phyloP scores from a whole-genome alignment of 1,284 basidiomycete species.

The Phaffia rhodozyma region DNA sequence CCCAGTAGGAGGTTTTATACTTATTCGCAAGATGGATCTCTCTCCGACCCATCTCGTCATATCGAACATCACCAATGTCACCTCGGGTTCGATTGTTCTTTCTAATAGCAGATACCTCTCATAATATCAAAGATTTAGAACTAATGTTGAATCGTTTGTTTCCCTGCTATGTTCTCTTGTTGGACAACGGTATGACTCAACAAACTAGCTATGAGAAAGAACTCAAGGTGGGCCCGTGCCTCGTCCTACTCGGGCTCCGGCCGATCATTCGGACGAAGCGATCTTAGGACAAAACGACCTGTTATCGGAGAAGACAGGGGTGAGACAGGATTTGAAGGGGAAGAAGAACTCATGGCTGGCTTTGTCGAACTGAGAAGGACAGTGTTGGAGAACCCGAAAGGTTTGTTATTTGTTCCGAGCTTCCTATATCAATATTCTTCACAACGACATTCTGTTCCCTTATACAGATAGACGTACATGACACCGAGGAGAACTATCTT shows the following conservation, averaged over 20 bases:
- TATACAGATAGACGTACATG: background rate
- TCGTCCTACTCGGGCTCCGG: constrained; percentile 44
- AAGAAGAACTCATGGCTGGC: constrained; percentile 72
- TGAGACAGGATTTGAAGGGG: constrained; percentile 44
- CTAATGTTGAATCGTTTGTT: no score
- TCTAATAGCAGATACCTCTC: no score
- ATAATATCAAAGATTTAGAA: no score
- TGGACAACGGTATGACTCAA: no score
- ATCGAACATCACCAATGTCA: constrained; percentile 75
- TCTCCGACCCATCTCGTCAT: constrained; percentile 64
- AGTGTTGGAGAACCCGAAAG: constrained; percentile 52
- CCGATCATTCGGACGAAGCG: constrained; percentile 43
- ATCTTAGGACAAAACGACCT: constrained; percentile 61
- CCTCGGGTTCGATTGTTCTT: constrained; percentile 37
- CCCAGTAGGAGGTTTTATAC: no score
- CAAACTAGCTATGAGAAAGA: constrained; percentile 65
- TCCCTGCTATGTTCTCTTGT: no score
- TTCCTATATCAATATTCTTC: constrained; percentile 8
- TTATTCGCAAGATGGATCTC: constrained; percentile 24
- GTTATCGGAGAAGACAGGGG: constrained; percentile 31
- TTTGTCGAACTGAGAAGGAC: constrained; percentile 76
- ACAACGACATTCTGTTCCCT: background rate
- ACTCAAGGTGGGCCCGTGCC: constrained; percentile 66
- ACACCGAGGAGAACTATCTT: background rate
- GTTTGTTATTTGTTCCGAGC: constrained; percentile 40